Evolutionary conservation across 2,329 filamentous ascomycete genomes (phyloP).

Genomic region (Microascus cirrosus): DNA sequence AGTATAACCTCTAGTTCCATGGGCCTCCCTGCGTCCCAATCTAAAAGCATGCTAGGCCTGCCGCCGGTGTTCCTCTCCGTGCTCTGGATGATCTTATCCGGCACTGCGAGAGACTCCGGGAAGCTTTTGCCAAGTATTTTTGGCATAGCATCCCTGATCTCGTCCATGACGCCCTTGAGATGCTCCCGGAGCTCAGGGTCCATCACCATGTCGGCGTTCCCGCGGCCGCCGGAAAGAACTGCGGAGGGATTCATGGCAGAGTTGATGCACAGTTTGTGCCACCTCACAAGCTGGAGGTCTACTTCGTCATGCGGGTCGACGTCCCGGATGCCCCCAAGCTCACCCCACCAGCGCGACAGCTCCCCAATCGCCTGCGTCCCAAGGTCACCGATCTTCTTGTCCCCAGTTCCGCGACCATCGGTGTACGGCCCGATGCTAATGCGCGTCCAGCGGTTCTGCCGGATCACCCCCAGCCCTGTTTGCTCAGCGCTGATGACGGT

Average conservation of each 20-base stretch:
- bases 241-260: conserved; percentile 64
- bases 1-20: conserved; percentile 65
- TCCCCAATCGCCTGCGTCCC: conserved; percentile 8
- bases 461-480: conserved; percentile 47
- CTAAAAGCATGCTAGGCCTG: conserved; percentile 56
- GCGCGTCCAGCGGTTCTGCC: conserved; percentile 64
- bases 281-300: conserved; percentile 58
- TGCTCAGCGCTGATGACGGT: conserved; percentile 61
- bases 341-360: conserved; percentile 42
- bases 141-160: conserved; percentile 54
- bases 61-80: conserved; percentile 54
- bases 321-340: conserved; percentile 51
- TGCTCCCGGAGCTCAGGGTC: conserved; percentile 53
- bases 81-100: conserved; percentile 51
- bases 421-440: conserved; percentile 59
- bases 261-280: conserved; percentile 72
- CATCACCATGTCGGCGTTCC: conserved; percentile 54
- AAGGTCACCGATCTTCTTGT: conserved; percentile 24
- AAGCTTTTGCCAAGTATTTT: conserved; percentile 51
- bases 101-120: conserved; percentile 43
- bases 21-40: conserved; percentile 55
- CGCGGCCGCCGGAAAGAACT: conserved; percentile 51
- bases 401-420: conserved; percentile 30
- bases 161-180: conserved; percentile 55
- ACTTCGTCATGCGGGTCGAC: conserved; percentile 53